phyloP scores from a whole-genome alignment of 805 yeast genomes.

The Cyberlindnera saturnus region DNA sequence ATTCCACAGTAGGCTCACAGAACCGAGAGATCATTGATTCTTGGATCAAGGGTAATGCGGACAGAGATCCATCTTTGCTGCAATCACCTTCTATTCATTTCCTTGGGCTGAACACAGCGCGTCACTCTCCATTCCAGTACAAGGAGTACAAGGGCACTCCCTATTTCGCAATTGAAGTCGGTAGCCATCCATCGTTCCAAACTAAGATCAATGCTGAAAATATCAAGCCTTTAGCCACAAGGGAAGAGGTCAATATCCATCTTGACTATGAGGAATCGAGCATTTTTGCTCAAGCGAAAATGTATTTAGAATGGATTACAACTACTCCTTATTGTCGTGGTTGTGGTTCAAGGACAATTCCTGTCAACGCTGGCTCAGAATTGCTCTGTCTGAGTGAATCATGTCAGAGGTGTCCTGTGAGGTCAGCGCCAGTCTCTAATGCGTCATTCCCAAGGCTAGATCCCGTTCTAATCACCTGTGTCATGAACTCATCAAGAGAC shows the following conservation, averaged over 20 bases:
- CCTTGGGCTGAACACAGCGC: constrained; percentile 37
- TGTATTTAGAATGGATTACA: constrained; percentile 79
- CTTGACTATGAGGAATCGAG: constrained; percentile 45
- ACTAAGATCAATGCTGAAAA: constrained; percentile 3
- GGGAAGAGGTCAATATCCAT: constrained; percentile 19
- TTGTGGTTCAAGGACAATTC: constrained; percentile 63
- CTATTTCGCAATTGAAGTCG: constrained; percentile 55
- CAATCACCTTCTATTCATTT: constrained; percentile 25
- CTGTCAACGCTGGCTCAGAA: constrained; percentile 66
- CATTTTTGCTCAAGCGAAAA: constrained; percentile 72
- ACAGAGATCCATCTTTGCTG: constrained; percentile 4
- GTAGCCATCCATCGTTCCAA: constrained; percentile 22
- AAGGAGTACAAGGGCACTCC: constrained; percentile 57
- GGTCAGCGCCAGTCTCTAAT: constrained; percentile 47
- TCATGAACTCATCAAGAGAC: constrained; percentile 53
- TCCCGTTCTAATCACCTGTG: constrained; percentile 78
- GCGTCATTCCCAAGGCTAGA: constrained; percentile 94
- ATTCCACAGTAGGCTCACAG: constrained; percentile 11
- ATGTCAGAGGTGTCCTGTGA: constrained; percentile 17
- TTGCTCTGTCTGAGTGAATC: constrained; percentile 35
- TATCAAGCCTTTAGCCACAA: constrained; percentile 10
- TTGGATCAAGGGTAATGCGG: constrained; percentile 19
- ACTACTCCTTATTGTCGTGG: constrained; percentile 79
- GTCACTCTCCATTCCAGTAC: constrained; percentile 33
- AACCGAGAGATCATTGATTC: constrained; percentile 15